Base-by-base conservation (phyloP, 495 filamentous ascomycete genomes). In the Hypoxylon fragiforme region DNA sequence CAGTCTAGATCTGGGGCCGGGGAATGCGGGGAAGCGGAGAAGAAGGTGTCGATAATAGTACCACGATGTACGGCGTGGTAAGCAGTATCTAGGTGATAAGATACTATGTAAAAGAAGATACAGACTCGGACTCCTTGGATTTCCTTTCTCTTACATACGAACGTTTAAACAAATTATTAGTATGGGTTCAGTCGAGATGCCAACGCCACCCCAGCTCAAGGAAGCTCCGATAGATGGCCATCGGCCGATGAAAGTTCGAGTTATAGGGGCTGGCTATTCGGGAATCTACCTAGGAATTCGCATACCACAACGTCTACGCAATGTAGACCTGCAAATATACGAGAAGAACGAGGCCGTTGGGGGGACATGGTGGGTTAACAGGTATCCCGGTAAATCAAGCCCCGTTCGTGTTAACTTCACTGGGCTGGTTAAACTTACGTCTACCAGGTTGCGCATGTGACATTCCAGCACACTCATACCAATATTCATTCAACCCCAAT, bases 401-500 rank as follows among this genome's bases (percentile, higher is more conserved):
- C 1, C 3, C 15, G 8, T 18, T n/a, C 32, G 11, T 39, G 48
- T 41, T 18, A 9, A 0, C 13, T 26, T 35, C 5, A 47, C 16
- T 9, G 15, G 26, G 11, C 22, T 26, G n/a, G 12, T 21, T 34
- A 26, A 21, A 54, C 36, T 52, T 42, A 52, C 54, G 34, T 15
- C 15, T 28, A 8, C 9, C 12, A 65, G 73, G 74, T 3, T 64
- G 73, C 19, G 74, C 74, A 35, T 77, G 73, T 46, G 74, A 77
- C 34, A 70, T 77, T 12, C 73, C 58, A 66, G 66, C 74, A n/a
- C 73, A 77, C 32, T 77, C 74, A 4, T 89, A 88, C 66, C 85
- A 82, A 51, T 87, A 82, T 60, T 80, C 81, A 3, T 88, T 87
- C 54, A 85, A 84, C 21, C 83, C 85, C 9, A 85, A 84, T 20